phyloP scores from a whole-genome alignment of 768 basidiomycete genomes.

The Podaxis rugospora region DNA sequence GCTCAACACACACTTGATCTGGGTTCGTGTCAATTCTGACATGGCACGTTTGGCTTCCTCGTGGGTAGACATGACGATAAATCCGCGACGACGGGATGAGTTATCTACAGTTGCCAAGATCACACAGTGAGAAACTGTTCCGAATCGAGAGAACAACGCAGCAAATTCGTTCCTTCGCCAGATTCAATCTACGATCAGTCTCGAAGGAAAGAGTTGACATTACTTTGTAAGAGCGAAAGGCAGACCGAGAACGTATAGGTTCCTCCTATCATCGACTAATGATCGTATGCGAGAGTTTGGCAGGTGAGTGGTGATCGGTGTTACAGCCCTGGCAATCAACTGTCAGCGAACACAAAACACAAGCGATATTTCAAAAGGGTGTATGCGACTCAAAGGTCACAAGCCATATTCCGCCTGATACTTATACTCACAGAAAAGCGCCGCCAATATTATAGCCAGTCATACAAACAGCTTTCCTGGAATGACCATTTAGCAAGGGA shows the following conservation, averaged over 20 bases:
- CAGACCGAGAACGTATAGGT: slow-evolving; percentile 80
- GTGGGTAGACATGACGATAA: slow-evolving; percentile 75
- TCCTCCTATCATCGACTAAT: slow-evolving; percentile 56
- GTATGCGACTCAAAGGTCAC: background rate
- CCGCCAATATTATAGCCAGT: slow-evolving; percentile 56
- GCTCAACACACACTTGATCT: slow-evolving; percentile 51
- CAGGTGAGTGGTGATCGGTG: slow-evolving; percentile 24
- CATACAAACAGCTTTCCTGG: slow-evolving; percentile 66
- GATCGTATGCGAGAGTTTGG: slow-evolving; percentile 19
- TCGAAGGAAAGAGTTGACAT: slow-evolving; percentile 12
- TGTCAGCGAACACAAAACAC: slow-evolving; percentile 16
- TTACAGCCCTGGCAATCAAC: slow-evolving; percentile 32
- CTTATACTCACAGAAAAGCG: slow-evolving; percentile 44
- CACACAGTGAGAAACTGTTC: slow-evolving; percentile 70
- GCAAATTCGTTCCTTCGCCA: slow-evolving; percentile 48
- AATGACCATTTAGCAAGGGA: slow-evolving; percentile 6
- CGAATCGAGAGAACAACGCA: slow-evolving; percentile 57
- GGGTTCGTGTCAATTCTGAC: slow-evolving; percentile 59
- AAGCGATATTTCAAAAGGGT: slow-evolving; percentile 11
- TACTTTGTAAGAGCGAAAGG: slow-evolving; percentile 81
- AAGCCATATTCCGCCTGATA: background rate
- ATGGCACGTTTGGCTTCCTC: slow-evolving; percentile 70
- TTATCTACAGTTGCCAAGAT: slow-evolving; percentile 83
- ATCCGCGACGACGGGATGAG: slow-evolving; percentile 78
- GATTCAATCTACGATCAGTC: background rate